A percentile compares a stretch with the other conserved stretches of the same genome.
These are phyloP conservation scores for Oryza punctata DNA, from an alignment of 176 grass and related monocot genomes.

Conservation along the genomic window DNA sequence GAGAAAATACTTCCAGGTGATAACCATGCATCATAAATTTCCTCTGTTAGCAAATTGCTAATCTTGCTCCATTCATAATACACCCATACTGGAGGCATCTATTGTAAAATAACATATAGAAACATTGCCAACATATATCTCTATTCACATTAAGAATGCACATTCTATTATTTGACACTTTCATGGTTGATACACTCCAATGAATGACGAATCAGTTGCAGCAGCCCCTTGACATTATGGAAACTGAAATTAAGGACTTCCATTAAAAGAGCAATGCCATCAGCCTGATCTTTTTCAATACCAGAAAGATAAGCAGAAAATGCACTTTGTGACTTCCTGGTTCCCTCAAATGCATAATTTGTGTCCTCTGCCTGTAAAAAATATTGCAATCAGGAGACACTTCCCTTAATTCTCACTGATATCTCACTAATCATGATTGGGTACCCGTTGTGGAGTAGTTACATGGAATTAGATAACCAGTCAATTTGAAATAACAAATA, in stretches of 20 bases:
- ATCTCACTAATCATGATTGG: not conserved
- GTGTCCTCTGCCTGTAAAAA: slow-evolving; percentile 68
- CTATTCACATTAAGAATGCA: slow-evolving; percentile 28
- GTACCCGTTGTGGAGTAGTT: not conserved
- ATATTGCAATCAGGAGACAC: slow-evolving; percentile 23
- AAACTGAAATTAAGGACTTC: slow-evolving; percentile 91
- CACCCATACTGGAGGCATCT: slow-evolving; percentile 26
- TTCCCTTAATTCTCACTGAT: slow-evolving; percentile 16
- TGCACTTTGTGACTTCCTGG: slow-evolving; percentile 75
- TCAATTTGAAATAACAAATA: slow-evolving; percentile 12
- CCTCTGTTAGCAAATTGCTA: slow-evolving; percentile 21
- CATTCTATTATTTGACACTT: slow-evolving; percentile 39
- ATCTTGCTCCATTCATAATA: not conserved
- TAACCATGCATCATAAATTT: slow-evolving; percentile 12
- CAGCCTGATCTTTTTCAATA: slow-evolving; percentile 47
- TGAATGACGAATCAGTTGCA: slow-evolving; percentile 75
- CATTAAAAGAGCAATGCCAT: slow-evolving; percentile 57
- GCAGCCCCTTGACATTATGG: slow-evolving; percentile 70
- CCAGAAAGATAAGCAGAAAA: slow-evolving; percentile 60
- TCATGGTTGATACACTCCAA: slow-evolving; percentile 78
- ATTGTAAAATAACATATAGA: slow-evolving; percentile 27
- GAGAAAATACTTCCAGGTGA: slow-evolving; percentile 31
- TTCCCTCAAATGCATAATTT: slow-evolving; percentile 84
- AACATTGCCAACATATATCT: slow-evolving; percentile 20
- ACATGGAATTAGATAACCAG: not conserved